Evolutionary conservation across 2,329 filamentous ascomycete genomes (phyloP).

Genomic region (Fusarium nelsonii): DNA sequence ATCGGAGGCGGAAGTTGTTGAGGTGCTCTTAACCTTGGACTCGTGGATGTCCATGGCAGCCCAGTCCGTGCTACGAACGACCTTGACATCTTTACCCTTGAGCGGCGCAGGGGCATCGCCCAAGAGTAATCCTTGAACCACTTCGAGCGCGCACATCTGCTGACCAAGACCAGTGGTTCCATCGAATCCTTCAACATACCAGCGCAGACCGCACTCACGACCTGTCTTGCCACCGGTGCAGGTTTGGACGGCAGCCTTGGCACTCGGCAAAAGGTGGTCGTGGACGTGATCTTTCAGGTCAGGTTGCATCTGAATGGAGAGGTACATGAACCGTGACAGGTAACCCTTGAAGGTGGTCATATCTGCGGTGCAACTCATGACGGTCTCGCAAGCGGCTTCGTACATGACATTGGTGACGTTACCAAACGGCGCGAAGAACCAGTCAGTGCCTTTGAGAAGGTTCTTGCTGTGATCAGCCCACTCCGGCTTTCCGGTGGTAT

Average conservation of each 20-base stretch:
- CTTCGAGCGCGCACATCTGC: conserved; percentile 74
- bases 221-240: conserved; percentile 68
- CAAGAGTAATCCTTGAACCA: conserved; percentile 69
- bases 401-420: conserved; percentile 72
- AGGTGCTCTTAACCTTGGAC: conserved; percentile 29
- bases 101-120: conserved; percentile 59
- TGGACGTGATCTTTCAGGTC: conserved; percentile 63
- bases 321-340: conserved; percentile 73
- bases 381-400: conserved; percentile 74
- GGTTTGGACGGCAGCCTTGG: conserved; percentile 65
- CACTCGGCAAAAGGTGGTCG: conserved; percentile 63
- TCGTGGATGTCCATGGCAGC: conserved; percentile 26
- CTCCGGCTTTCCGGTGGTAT: conserved; percentile 64
- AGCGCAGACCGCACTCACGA: conserved; percentile 70
- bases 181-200: conserved; percentile 71
- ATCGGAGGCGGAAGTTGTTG: conserved; percentile 6
- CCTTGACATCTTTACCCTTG: conserved; percentile 61
- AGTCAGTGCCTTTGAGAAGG: conserved; percentile 64
- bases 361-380: conserved; percentile 69
- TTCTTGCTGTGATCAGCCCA: conserved; percentile 67
- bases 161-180: conserved; percentile 68
- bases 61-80: conserved; percentile 53
- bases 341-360: conserved; percentile 78
- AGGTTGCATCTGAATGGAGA: conserved; percentile 68
- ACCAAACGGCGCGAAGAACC: conserved; percentile 66